Base-by-base conservation (phyloP, 2,329 filamentous ascomycete species). In the Bipolaris victoriae region DNA sequence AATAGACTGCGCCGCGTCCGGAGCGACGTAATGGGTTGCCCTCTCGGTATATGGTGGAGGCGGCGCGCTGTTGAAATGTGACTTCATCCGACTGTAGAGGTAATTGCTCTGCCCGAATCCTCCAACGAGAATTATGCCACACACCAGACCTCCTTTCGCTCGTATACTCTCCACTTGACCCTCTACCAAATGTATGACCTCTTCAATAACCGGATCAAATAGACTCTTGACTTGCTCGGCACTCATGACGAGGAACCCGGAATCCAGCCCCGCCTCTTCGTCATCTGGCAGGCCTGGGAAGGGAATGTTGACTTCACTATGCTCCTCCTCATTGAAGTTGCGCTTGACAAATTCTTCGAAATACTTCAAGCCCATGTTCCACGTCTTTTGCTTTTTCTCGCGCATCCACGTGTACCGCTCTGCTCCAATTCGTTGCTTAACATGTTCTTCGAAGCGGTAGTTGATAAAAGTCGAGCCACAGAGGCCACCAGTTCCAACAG, bases 331-430 rank as follows among this genome's bases (percentile, higher is more conserved):
- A 70, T 90, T 89, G 71, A 93, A 94, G 69, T 92, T 92, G 13
- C 90, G 84, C 77, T 94, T 94, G 13, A 94, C 90, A 71, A 91
- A 92, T 70, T 93, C 90, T 68, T 94, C 90, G 74, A 92, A 94
- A 70, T 92, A 92, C 53, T 86, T 84, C 49, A 93, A 79, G 1
- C 88, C 90, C 78, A 81, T 81, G 53, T 79, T 90, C 89, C 90
- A 93, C 1, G 88, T 91, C 76, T 90, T 92, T 3, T 84, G 84
- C 75, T 92, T 92, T 77, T 90, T 90, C 50, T 85, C 75, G 71
- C 90, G 90, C 88, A 94, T 92, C 76, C 88, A 85, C 29, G 88
- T 85, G 69, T 92, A 92, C 3, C 84, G 80, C 33, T 83, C 83
- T 36, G 83, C 81, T 1, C 90, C 90, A 9, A 94, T 83, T 1